Percentiles rank a stretch among this genome's conserved stretches.
phyloP scores from a whole-genome alignment of 2,329 filamentous ascomycete species.

The Fusarium sp. region DNA sequence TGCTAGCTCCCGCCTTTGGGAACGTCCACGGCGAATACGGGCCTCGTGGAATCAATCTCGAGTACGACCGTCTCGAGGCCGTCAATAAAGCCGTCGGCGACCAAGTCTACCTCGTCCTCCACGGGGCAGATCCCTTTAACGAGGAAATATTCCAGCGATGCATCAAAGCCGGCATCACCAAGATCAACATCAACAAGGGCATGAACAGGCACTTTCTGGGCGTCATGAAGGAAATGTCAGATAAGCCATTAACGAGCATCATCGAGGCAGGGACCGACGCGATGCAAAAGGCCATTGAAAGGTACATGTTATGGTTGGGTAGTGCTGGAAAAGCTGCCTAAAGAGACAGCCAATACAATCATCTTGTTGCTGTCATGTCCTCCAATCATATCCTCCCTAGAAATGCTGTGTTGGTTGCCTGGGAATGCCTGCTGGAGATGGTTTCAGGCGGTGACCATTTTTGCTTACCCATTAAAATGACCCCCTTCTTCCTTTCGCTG shows the following conservation, averaged over 20 bases:
- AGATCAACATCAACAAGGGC: constrained; percentile 65
- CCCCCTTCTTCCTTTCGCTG: background rate
- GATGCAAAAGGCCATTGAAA: constrained; percentile 62
- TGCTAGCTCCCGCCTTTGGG: constrained; percentile 80
- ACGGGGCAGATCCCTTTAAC: constrained; percentile 61
- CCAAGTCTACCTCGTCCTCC: constrained; percentile 59
- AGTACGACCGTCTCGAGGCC: constrained; percentile 38
- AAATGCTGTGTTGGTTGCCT: background rate
- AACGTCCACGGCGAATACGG: constrained; percentile 84
- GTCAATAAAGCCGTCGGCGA: constrained; percentile 58
- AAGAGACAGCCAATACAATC: constrained; percentile 23
- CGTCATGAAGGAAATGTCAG: constrained; percentile 58
- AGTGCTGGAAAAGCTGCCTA: constrained; percentile 57
- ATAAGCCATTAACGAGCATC: constrained; percentile 59
- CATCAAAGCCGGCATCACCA: constrained; percentile 59
- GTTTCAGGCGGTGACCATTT: background rate
- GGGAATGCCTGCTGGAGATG: background rate
- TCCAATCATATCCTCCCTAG: background rate
- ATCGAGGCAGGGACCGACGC: constrained; percentile 59
- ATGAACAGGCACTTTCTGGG: constrained; percentile 61
- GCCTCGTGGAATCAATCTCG: constrained; percentile 59
- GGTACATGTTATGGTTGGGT: constrained; percentile 59
- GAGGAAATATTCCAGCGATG: constrained; percentile 58
- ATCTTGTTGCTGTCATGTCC: background rate
- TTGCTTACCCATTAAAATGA: background rate